Base-by-base conservation (phyloP, 1,139 yeast species). In the Yamadazyma diddensiae region DNA sequence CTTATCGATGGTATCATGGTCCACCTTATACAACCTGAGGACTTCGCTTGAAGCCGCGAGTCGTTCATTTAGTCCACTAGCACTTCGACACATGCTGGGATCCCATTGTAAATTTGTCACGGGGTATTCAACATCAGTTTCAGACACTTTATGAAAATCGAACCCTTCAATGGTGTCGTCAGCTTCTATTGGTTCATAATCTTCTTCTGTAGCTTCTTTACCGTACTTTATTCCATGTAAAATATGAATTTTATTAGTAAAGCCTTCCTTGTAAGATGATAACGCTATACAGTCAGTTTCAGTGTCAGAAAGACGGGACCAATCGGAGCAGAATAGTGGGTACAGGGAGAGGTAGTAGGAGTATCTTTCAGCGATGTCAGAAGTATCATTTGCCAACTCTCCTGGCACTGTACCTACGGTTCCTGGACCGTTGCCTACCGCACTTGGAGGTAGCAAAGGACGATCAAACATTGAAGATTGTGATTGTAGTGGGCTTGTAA, bases 101-200 rank as follows among this genome's bases (percentile, higher is more conserved):
- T 82, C 87, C 94, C 94, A 84, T 45, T 76, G 80, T 23, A 83
- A 49, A 37, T 74, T 71, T 0, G 94, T 83, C 4, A 79, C 65
- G 0, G 94, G 94, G 43, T 79, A 77, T 34, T 77, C 77, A 9
- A 80, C 70, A 13, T 57, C 53, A 6, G 68, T 57, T 39, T 81
- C 88, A n/a, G 79, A 65, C 2, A 66, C 64, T 31, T 62, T 62
- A 29, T 52, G 51, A 54, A 80, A 76, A 36, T 69, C 67, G 45
- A 69, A 66, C 4, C 74, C 73, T 33, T 67, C 68, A 9, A 59
- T 53, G 1, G 46, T 24, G 15, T 49, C 52, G 7, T 45, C 43
- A 12, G 21, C 20, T 11, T 32, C 15, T n/a, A 17, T 21, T 11
- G 21, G 27, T 4, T 12, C 26, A 21, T 11, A 22, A 3, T 33